Evolutionary conservation across 345 rosid species (phyloP).

Genomic region (Linum lewisii): DNA sequence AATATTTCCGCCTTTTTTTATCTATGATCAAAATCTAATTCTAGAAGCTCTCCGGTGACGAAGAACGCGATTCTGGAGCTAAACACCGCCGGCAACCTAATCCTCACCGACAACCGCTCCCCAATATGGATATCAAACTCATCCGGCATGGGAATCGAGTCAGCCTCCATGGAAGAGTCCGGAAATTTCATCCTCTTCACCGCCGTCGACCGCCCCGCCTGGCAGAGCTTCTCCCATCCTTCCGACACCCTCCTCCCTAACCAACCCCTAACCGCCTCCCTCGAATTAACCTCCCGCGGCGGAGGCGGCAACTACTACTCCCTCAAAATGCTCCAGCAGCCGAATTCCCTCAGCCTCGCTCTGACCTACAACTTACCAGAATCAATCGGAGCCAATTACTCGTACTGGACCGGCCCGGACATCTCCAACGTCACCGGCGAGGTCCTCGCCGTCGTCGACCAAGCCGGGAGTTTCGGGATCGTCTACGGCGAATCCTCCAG

Average conservation of each 20-base stretch:
- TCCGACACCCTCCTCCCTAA: conserved; percentile 79
- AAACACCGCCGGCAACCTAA: conserved; percentile 58
- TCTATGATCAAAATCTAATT: conserved; percentile 32
- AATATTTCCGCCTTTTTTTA: conserved; percentile 16
- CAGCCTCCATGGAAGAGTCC: conserved; percentile 60
- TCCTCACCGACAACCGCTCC: conserved; percentile 41
- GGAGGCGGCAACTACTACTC: conserved; percentile 55
- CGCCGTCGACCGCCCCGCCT: conserved; percentile 26
- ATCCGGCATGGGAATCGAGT: conserved; percentile 35
- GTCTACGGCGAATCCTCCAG: conserved; percentile 61
- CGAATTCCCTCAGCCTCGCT: conserved; percentile 74
- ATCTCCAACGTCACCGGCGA: conserved; percentile 80
- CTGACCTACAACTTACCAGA: conserved; percentile 53
- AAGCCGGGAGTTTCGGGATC: conserved; percentile 77
- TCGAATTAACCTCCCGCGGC: conserved; percentile 49
- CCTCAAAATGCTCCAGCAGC: conserved; percentile 76
- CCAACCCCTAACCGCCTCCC: conserved; percentile 65
- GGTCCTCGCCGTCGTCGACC: conserved; percentile 59
- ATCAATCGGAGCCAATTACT: conserved; percentile 40
- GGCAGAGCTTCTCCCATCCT: conserved; percentile 84
- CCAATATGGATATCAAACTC: conserved; percentile 73
- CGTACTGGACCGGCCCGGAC: conserved; percentile 87
- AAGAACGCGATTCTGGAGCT: conserved; percentile 62
- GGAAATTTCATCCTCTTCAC: conserved; percentile 69
- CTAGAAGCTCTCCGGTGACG: conserved; percentile 76